phyloP scores from a whole-genome alignment of 148 eudicot genomes.

The Rhododendron mucronatum region DNA sequence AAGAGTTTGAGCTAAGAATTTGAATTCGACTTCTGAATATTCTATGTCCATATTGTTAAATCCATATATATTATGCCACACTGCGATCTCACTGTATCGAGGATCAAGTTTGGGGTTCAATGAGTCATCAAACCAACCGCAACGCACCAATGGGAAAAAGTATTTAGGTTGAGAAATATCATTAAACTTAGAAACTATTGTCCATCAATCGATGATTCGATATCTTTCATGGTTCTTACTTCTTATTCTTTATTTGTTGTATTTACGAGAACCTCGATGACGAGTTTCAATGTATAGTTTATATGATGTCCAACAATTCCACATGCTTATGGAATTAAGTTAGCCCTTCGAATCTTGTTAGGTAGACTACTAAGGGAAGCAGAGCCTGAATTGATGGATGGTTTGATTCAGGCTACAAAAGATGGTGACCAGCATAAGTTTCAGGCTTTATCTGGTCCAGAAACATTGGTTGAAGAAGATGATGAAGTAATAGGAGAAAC shows the following conservation, averaged over 20 bases:
- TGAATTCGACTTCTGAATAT: neutral
- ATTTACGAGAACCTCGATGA: neutral
- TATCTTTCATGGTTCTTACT: neutral
- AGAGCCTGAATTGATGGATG: slow-evolving; percentile 69
- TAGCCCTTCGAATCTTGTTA: slow-evolving; percentile 22
- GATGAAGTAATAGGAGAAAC: slow-evolving; percentile 39
- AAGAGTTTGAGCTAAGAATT: neutral
- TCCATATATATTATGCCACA: neutral
- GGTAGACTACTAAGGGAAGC: slow-evolving; percentile 79
- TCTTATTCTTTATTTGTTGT: neutral
- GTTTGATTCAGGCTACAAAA: slow-evolving; percentile 77
- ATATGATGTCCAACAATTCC: neutral
- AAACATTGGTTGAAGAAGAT: slow-evolving; percentile 19
- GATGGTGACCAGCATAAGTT: slow-evolving; percentile 65
- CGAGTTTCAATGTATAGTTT: neutral
- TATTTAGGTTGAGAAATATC: neutral
- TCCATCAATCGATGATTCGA: neutral
- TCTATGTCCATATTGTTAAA: neutral
- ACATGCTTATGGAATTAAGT: neutral
- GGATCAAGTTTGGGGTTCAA: neutral
- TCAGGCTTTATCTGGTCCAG: slow-evolving; percentile 43
- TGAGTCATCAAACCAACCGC: neutral
- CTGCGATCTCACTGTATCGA: neutral
- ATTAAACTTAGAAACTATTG: too few species aligned
- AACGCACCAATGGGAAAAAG: neutral